A percentile compares a stretch with the other conserved stretches of the same genome.
phyloP scores from a whole-genome alignment of 148 eudicot species.

The Rhododendron kiyosumense region DNA sequence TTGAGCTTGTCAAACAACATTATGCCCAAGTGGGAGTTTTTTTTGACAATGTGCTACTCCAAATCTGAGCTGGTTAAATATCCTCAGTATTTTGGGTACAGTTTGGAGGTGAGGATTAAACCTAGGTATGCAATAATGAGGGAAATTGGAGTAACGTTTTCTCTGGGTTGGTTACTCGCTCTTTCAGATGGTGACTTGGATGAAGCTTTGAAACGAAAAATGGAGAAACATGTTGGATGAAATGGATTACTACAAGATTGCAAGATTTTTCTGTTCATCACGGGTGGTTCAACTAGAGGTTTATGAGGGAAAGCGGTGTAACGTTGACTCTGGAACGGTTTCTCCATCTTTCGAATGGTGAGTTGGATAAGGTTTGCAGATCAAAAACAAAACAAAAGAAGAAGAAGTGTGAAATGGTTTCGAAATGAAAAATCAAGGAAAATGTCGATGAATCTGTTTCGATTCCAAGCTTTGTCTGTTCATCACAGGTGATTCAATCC shows the following conservation, averaged over 20 bases:
- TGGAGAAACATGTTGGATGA: constrained; percentile 32
- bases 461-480: neutral
- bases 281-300: neutral
- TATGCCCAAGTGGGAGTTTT: constrained; percentile 76
- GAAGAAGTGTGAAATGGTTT: neutral
- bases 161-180: constrained; percentile 51
- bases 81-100: constrained; percentile 83
- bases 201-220: constrained; percentile 43
- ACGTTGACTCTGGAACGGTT: too few species aligned
- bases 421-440: constrained; percentile 52
- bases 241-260: neutral
- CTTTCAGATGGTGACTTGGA: constrained; percentile 46
- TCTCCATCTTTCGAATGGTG: constrained; percentile 28
- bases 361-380: constrained; percentile 34
- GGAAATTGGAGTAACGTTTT: constrained; percentile 48
- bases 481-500: constrained; percentile 1
- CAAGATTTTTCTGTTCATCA: neutral
- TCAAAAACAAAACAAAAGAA: neutral
- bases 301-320: neutral
- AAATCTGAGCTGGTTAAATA: constrained; percentile 56
- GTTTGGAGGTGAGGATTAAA: constrained; percentile 70
- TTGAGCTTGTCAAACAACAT: constrained; percentile 57
- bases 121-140: constrained; percentile 55
- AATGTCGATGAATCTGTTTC: neutral
- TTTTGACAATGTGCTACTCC: constrained; percentile 61